A percentile compares a stretch with the other conserved stretches of the same genome.
phyloP scores from a whole-genome alignment of 1,284 basidiomycete genomes.

The Sporisorium graminicola region DNA sequence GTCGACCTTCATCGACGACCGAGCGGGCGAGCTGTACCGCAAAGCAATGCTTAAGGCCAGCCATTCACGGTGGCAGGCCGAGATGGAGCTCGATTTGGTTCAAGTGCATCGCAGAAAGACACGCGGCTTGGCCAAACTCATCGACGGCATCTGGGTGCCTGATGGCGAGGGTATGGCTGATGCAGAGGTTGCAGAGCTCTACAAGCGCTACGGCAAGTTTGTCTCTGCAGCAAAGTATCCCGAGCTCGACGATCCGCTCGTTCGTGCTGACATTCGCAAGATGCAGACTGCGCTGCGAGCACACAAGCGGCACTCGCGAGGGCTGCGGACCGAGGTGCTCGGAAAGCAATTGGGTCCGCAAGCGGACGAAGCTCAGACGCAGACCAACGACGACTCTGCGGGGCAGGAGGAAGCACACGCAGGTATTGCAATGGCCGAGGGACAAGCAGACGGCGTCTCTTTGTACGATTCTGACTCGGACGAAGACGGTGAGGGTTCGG shows the following conservation, averaged over 20 bases:
- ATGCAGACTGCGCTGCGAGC: conserved; percentile 28
- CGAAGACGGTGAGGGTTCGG: neutral
- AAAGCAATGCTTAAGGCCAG: conserved; percentile 14
- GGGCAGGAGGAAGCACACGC: neutral
- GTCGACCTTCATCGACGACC: conserved; percentile 33
- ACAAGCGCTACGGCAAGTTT: conserved; percentile 29
- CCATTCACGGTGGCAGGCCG: conserved; percentile 37
- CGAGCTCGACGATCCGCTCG: conserved; percentile 24
- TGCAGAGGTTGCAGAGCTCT: conserved; percentile 15
- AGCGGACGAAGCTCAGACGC: neutral
- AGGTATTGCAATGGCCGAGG: neutral
- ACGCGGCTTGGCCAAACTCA: conserved; percentile 24
- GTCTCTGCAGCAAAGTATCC: conserved; percentile 22
- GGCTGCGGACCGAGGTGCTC: neutral
- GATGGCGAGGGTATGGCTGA: neutral
- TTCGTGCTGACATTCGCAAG: conserved; percentile 32
- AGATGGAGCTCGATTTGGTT: conserved; percentile 44
- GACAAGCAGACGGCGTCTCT: conserved; percentile 3
- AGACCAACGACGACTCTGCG: neutral
- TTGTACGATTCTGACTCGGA: conserved; percentile 21
- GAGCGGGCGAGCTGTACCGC: conserved; percentile 32
- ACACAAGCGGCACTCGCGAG: conserved; percentile 1
- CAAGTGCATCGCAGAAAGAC: conserved; percentile 35
- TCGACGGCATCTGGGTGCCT: conserved; percentile 19
- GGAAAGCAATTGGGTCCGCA: neutral